Conservation (phyloP, 179 eudicot genomes). For the Silene coronaria region DNA sequence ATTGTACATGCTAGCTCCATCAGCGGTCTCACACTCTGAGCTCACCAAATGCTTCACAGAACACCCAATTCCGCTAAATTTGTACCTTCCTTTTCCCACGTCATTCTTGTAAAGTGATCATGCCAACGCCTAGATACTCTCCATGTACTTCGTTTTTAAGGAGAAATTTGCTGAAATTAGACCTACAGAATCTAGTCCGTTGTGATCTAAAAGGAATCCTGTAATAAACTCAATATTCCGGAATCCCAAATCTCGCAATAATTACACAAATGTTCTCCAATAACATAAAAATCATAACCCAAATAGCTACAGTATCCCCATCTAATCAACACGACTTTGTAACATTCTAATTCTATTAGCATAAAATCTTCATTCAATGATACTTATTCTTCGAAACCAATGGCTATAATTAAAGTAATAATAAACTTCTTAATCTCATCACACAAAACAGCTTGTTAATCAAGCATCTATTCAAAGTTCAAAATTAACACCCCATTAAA, state of each 20-base stretch:
- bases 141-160: neutral
- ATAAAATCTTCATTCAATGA: neutral
- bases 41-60: neutral
- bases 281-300: neutral
- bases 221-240: conserved; percentile 3
- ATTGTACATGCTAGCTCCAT: neutral
- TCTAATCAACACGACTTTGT: conserved; percentile 10
- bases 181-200: neutral
- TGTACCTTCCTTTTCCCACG: neutral
- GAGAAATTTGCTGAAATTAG: neutral
- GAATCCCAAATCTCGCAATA: conserved; percentile 4
- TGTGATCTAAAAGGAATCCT: neutral
- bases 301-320: neutral
- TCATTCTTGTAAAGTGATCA: neutral
- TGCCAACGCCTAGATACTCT: neutral
- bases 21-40: neutral
- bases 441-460: conserved; percentile 1
- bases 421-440: neutral
- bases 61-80: neutral
- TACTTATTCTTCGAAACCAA: conserved; percentile 5
- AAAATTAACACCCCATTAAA: neutral
- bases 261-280: conserved; percentile 3
- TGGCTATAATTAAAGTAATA: neutral
- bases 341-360: neutral
- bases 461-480: conserved; percentile 8